Conservation (phyloP, 192 early-diverging fungal species). For the Podila minutissima region DNA sequence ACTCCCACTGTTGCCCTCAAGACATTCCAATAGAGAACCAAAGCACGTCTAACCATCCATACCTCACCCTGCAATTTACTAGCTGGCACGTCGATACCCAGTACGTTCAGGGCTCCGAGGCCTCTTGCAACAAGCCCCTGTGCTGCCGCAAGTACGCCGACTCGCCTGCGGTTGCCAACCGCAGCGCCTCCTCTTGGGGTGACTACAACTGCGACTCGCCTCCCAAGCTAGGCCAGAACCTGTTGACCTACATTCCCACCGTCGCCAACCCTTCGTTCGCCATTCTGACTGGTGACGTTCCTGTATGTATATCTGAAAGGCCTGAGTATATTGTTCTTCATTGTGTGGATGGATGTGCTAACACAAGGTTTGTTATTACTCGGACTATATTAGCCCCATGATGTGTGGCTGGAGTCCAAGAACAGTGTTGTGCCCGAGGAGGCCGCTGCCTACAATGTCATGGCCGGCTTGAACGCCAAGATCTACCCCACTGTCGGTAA, state of each 20-base stretch:
- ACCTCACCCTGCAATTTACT: too few relatives aligned
- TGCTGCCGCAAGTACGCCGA: slow-evolving; percentile 60
- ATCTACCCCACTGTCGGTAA: slow-evolving; percentile 64
- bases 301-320: slow-evolving; percentile 1
- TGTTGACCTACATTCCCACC: slow-evolving; percentile 56
- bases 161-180: slow-evolving; percentile 48
- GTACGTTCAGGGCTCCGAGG: slow-evolving; percentile 54
- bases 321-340: neutral
- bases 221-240: slow-evolving; percentile 53
- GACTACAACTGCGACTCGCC: slow-evolving; percentile 64
- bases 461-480: slow-evolving; percentile 38
- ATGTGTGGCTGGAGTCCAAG: slow-evolving; percentile 56
- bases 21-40: too few relatives aligned
- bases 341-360: slow-evolving; percentile 47
- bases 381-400: slow-evolving; percentile 63
- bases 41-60: neutral
- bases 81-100: slow-evolving; percentile 33
- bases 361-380: slow-evolving; percentile 15
- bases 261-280: slow-evolving; percentile 53
- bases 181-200: slow-evolving; percentile 49
- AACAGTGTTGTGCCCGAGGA: slow-evolving; percentile 41
- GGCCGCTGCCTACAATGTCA: slow-evolving; percentile 28
- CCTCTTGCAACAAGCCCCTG: slow-evolving; percentile 56
- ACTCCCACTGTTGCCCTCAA: too few relatives aligned
- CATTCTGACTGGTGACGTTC: slow-evolving; percentile 67